Percentiles rank a stretch among this genome's conserved stretches.
phyloP scores from a whole-genome alignment of 257 asterid species.

The Scutellaria baicalensis region DNA sequence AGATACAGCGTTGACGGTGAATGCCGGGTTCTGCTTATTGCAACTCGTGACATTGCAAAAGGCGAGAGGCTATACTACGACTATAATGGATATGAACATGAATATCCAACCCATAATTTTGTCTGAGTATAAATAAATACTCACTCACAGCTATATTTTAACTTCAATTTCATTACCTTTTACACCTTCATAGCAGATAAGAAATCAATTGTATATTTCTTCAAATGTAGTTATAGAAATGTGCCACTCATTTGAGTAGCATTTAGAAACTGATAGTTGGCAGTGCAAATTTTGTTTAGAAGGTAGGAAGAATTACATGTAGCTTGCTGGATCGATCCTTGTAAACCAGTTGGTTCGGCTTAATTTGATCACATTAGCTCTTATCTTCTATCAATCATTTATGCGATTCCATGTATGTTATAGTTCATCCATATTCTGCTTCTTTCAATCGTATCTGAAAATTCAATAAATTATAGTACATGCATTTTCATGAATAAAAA shows the following conservation, averaged over 20 bases:
- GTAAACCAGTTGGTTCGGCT: constrained; percentile 10
- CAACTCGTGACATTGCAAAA: constrained; percentile 64
- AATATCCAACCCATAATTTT: constrained; percentile 81
- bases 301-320: not conserved
- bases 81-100: constrained; percentile 82
- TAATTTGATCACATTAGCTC: not conserved
- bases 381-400: not conserved
- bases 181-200: constrained; percentile 17
- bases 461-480: not conserved
- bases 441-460: not conserved
- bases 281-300: constrained; percentile 3
- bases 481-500: not conserved
- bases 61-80: constrained; percentile 92
- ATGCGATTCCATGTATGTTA: not conserved
- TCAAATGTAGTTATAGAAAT: constrained; percentile 6
- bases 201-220: constrained; percentile 2
- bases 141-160: constrained; percentile 2
- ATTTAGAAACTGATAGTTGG: constrained; percentile 9
- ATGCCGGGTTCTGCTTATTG: constrained; percentile 62
- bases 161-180: constrained; percentile 11
- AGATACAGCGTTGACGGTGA: constrained; percentile 60
- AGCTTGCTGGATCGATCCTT: not conserved
- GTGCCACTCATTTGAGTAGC: constrained; percentile 10
- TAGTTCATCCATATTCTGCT: not conserved
- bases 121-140: constrained; percentile 21